phyloP scores from a whole-genome alignment of 106 monocot species.

The Dactylorhiza incarnata region DNA sequence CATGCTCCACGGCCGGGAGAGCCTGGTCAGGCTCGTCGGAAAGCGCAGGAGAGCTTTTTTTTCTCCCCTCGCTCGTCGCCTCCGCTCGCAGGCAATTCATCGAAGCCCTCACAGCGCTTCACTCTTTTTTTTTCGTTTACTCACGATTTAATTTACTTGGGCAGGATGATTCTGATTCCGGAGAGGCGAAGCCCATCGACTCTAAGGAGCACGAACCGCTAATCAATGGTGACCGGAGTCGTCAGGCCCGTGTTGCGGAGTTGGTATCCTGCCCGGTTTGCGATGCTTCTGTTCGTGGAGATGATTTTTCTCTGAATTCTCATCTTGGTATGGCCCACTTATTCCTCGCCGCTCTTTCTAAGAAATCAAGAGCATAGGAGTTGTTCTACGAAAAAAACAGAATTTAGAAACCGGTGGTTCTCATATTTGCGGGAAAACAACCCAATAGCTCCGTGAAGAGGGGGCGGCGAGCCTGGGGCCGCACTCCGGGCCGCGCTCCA shows the following conservation, averaged over 20 bases:
- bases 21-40: constrained; percentile 71
- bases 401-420: not conserved
- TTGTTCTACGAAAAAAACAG: not conserved
- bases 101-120: not conserved
- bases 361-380: not conserved
- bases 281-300: constrained; percentile 36
- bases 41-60: constrained; percentile 55
- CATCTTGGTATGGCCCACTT: constrained; percentile 57
- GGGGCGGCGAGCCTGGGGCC: too few species aligned
- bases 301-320: constrained; percentile 40
- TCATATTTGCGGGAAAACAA: too few species aligned
- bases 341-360: not conserved
- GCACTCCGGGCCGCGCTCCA: too few species aligned
- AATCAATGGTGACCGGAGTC: not conserved
- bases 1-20: constrained; percentile 67
- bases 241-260: constrained; percentile 9
- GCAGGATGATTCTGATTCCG: not conserved
- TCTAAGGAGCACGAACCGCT: not conserved
- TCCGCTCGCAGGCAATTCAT: constrained; percentile 8
- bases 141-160: not conserved
- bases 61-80: constrained; percentile 19
- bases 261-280: constrained; percentile 71
- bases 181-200: not conserved
- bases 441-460: too few species aligned
- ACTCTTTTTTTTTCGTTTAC: not conserved